Evolutionary conservation across 768 basidiomycete species (phyloP).

Genomic region (Psilocybe cyanescens): DNA sequence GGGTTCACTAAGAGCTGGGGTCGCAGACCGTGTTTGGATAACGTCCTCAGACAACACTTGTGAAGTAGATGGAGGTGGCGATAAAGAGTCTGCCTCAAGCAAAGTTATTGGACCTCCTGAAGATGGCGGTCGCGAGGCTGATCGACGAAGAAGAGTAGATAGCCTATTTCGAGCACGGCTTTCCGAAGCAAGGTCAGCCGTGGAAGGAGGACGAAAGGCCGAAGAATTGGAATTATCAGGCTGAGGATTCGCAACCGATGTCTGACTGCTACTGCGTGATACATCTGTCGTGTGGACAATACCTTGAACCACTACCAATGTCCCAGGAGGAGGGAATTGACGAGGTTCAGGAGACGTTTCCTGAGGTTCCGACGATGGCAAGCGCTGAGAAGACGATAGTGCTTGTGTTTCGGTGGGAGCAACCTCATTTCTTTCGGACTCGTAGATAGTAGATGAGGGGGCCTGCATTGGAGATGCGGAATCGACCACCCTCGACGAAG

Average conservation of each 20-base stretch:
- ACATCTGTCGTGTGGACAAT: conserved; percentile 81
- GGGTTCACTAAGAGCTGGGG: conserved; percentile 10
- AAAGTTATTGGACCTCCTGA: conserved; percentile 10
- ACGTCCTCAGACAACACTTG: conserved; percentile 8
- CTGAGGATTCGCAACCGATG: conserved; percentile 16
- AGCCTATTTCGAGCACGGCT: conserved; percentile 33
- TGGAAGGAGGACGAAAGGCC: conserved; percentile 32
- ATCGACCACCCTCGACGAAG: background rate
- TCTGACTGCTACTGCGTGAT: conserved; percentile 27
- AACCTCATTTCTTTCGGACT: background rate
- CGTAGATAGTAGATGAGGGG: background rate
- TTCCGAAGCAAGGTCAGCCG: conserved; percentile 17
- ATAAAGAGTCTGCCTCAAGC: conserved; percentile 19
- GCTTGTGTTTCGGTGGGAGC: background rate
- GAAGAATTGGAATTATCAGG: background rate
- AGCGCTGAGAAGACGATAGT: conserved; percentile 7
- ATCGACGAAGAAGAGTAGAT: conserved; percentile 26
- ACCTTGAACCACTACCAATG: conserved; percentile 82
- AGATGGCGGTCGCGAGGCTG: conserved; percentile 17
- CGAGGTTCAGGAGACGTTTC: conserved; percentile 27
- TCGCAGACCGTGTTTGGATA: background rate
- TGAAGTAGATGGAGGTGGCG: conserved; percentile 7
- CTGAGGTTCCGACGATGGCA: conserved; percentile 10
- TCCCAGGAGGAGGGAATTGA: conserved; percentile 74
- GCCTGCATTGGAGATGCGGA: background rate